Evolutionary conservation across 148 eudicot genomes (phyloP), one percentile per base, ranked within the genome.

Genomic region (Polygonum aviculare): DNA sequence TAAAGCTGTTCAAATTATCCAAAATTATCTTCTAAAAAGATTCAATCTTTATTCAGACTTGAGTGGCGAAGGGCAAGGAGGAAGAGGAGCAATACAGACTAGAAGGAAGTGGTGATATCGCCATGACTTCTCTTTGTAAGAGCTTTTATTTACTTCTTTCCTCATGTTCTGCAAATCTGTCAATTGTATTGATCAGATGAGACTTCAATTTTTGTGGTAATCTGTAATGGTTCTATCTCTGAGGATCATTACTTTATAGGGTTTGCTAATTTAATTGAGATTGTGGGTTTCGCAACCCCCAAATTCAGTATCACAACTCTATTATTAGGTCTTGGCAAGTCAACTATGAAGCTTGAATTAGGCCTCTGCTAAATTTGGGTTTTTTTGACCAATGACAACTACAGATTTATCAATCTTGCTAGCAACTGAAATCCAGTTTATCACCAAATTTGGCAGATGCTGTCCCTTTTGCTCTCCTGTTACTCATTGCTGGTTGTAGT

Each of bases 401-500:
- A 41, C 41, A 39, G 41, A 39, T 39, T 26, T 26, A 12, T 60
- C 38, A 22, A 11, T 60, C 4, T 67, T 8, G 72, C 44, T 36
- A 67, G 21, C 72, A 67, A 67, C 72, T 67, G 72, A 67, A 67
- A 36, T 45, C 75, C 75, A 44, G 36, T 44, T 44, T 71, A 26
- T 26, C 1, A n/a, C 75, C 55, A 39, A 18, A 69, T 80, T 73
- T 74, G 79, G 45, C 87, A 93, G 98, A 86, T 80, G 60, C 87
- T 79, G 84, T 81, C 82, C 72, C 86, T 72, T 76, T 90, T 21
- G 81, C 84, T 65, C 82, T 91, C 78, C 72, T 92, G 79, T 78
- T 88, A 36, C 92, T 95, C 31, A 55, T 88, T 78, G 81, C 81
- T 62, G 85, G 88, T 31, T 86, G 91, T 79, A 81, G 78, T 80